Evolutionary conservation across 1,284 basidiomycete genomes (phyloP).

Genomic region (Malassezia sympodialis): DNA sequence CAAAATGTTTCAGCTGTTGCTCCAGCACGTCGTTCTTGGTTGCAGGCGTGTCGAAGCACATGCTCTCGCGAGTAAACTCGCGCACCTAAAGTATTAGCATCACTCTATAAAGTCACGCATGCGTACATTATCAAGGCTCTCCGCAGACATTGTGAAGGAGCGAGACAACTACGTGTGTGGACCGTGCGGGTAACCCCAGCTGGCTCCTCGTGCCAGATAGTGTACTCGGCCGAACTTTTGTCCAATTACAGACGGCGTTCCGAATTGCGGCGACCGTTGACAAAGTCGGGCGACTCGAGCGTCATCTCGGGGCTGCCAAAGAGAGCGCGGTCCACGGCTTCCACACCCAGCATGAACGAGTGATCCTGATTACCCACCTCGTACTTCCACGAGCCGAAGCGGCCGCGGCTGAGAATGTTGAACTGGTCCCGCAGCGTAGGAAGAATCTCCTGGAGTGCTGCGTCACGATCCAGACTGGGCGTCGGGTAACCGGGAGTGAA

Average conservation of each 20-base stretch:
- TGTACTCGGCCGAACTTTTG: not conserved
- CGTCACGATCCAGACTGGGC: constrained; percentile 51
- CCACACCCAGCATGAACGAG: constrained; percentile 54
- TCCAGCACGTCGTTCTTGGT: constrained; percentile 35
- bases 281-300: constrained; percentile 51
- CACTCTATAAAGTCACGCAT: not conserved
- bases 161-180: not conserved
- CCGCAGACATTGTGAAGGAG: not conserved
- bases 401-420: constrained; percentile 52
- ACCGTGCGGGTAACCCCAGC: not conserved
- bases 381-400: constrained; percentile 55
- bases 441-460: constrained; percentile 50
- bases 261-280: constrained; percentile 51
- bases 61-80: constrained; percentile 7
- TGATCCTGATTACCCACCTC: constrained; percentile 55
- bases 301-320: constrained; percentile 52
- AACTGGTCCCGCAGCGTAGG: constrained; percentile 50
- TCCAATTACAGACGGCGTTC: constrained; percentile 47
- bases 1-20: constrained; percentile 25
- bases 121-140: not conserved
- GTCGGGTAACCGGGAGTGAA: constrained; percentile 53
- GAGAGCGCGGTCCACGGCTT: constrained; percentile 52
- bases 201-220: not conserved
- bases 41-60: constrained; percentile 21
- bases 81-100: not conserved